Evolutionary conservation across 257 asterid genomes (phyloP).

Genomic region (Fraxinus cuspidata): DNA sequence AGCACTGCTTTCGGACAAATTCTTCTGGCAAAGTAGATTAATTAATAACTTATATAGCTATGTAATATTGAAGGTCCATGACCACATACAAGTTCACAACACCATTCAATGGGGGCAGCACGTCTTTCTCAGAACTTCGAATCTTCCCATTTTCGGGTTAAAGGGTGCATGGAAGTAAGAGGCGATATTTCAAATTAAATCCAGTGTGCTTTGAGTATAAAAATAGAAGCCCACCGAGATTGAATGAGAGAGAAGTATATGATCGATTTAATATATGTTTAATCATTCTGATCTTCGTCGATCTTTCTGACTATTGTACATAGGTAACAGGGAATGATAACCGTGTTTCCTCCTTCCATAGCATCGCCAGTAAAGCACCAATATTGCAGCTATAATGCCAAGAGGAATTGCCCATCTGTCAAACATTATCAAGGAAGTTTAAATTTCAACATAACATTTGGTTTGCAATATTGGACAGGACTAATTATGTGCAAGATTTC

Average conservation of each 20-base stretch:
- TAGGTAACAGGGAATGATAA: conserved; percentile 63
- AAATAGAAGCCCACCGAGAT: conserved; percentile 47
- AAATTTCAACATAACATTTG: not conserved
- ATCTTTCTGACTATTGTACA: conserved; percentile 70
- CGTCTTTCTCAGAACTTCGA: conserved; percentile 9
- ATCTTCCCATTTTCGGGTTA: conserved; percentile 15
- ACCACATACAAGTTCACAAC: too few relatives aligned
- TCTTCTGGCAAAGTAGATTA: too few relatives aligned
- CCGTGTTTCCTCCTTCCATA: conserved; percentile 66
- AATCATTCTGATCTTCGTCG: conserved; percentile 76
- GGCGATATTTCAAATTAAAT: conserved; percentile 6
- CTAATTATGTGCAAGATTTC: not conserved
- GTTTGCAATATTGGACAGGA: not conserved
- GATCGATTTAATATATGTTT: not conserved
- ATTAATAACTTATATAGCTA: too few relatives aligned
- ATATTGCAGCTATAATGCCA: conserved; percentile 42
- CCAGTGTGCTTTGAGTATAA: conserved; percentile 42
- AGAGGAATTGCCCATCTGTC: conserved; percentile 95
- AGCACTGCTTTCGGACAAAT: too few relatives aligned
- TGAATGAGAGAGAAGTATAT: conserved; percentile 11
- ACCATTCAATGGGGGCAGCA: conserved; percentile 8
- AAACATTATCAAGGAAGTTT: conserved; percentile 7
- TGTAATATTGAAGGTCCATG: too few relatives aligned
- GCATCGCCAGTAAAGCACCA: conserved; percentile 80
- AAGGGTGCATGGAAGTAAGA: not conserved